Evolutionary conservation across 768 basidiomycete species (phyloP).

Genomic region (Psilocybe sp.): DNA sequence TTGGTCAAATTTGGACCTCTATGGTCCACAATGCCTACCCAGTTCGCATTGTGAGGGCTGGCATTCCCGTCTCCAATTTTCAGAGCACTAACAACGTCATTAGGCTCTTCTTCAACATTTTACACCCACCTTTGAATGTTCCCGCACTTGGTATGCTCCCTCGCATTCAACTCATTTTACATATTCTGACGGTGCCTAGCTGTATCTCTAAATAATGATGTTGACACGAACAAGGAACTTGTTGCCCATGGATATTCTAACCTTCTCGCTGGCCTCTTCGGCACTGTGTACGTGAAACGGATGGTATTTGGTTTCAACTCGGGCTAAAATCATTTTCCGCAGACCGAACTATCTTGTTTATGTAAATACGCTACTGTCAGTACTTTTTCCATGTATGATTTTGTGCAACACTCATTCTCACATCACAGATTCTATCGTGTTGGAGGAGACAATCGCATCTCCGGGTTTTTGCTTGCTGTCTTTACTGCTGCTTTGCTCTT

Average conservation of each 20-base stretch:
- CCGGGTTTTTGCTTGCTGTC: conserved; percentile 82
- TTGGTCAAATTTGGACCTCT: conserved; percentile 60
- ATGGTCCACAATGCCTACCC: conserved; percentile 86
- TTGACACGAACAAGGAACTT: conserved; percentile 91
- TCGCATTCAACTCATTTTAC: neutral
- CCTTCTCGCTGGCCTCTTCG: conserved; percentile 72
- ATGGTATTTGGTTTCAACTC: neutral
- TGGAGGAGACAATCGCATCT: conserved; percentile 80
- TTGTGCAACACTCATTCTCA: neutral
- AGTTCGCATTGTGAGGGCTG: conserved; percentile 75
- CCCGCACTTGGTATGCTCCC: conserved; percentile 70
- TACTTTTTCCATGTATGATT: neutral
- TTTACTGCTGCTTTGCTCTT: conserved; percentile 71
- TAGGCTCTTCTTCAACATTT: conserved; percentile 79
- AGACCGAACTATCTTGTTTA: conserved; percentile 87
- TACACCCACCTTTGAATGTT: conserved; percentile 86
- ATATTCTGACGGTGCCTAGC: conserved; percentile 36
- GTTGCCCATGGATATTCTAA: conserved; percentile 93
- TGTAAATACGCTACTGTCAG: conserved; percentile 78
- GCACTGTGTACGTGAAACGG: conserved; percentile 63
- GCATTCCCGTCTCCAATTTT: neutral
- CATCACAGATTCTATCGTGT: conserved; percentile 82
- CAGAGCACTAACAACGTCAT: neutral
- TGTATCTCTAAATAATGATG: conserved; percentile 83
- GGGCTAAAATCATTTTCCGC: conserved; percentile 1